Conservation (phyloP, 2,329 filamentous ascomycete species). For the Aspergillus candidus region DNA sequence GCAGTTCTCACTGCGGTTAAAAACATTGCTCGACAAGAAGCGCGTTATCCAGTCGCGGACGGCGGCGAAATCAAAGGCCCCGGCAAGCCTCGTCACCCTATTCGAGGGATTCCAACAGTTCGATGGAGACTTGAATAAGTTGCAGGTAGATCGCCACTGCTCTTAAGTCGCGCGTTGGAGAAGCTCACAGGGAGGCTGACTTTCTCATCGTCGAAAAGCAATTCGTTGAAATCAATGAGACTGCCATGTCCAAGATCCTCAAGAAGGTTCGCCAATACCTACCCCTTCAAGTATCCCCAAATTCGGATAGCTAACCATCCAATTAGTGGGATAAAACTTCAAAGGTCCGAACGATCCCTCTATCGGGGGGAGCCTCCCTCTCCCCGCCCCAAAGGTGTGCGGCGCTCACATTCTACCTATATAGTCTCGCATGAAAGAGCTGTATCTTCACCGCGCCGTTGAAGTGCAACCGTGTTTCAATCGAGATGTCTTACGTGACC, state of each 20-base stretch:
- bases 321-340: constrained; percentile 93
- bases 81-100: constrained; percentile 87
- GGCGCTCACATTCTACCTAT: constrained; percentile 22
- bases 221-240: constrained; percentile 97
- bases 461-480: constrained; percentile 99
- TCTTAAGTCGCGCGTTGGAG: neutral
- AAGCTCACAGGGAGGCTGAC: constrained; percentile 4
- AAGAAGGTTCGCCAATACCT: constrained; percentile 63
- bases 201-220: constrained; percentile 51
- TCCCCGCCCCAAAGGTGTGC: constrained; percentile 4
- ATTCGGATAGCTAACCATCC: constrained; percentile 16
- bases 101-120: constrained; percentile 98
- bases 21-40: constrained; percentile 92
- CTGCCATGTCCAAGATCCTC: constrained; percentile 94
- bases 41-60: constrained; percentile 75
- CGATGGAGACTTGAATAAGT: constrained; percentile 90
- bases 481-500: constrained; percentile 88
- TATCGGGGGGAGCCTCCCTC: neutral
- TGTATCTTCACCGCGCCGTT: constrained; percentile 91
- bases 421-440: constrained; percentile 88
- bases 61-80: constrained; percentile 73
- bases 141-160: constrained; percentile 51
- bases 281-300: constrained; percentile 8
- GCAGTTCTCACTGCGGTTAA: constrained; percentile 86
- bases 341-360: constrained; percentile 52